Evolutionary conservation across 73 alveolate genomes (phyloP), one percentile per base, ranked within the genome.

Genomic region (Blepharisma stoltei): DNA sequence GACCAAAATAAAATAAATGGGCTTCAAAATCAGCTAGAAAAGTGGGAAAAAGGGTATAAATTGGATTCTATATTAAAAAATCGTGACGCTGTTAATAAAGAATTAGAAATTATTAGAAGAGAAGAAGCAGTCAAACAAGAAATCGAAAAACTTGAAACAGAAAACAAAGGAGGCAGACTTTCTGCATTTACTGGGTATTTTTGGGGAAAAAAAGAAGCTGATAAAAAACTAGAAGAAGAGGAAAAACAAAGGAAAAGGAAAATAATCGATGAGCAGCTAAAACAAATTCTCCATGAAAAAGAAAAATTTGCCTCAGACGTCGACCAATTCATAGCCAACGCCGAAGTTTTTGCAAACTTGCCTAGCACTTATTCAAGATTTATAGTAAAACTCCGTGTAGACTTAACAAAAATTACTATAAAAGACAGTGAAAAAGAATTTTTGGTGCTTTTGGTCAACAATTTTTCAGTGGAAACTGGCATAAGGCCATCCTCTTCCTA

Each of bases 141-240:
- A 60, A 60, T 60, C 23, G 23, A 60, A 60, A 60, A 60, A 25
- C 14, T 38, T 60, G 73, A 60, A 60, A 38, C 38, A 18, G 73
- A 60, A 25, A 25, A 3, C 14, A n/a, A 14, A 18, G 48, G 45
- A 20, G 73, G 73, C 49, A 60, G 46, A 14, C 23, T 60, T 8
- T 14, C 46, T 60, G 23, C 14, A 60, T 25, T 60, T 25, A 18
- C 73, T 60, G 37, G 48, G 47, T 60, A 14, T 60, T 60, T 60
- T 20, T 60, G 73, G 73, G 73, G 73, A 20, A 60, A 60, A 25
- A 14, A n/a, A 18, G 73, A 60, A 8, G 46, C n/a, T 25, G 18
- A 60, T n/a, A 60, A 60, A 25, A 60, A 60, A 60, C 48, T 14
- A 60, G 45, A 60, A 14, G 73, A 60, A 14, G 73, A 60, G 23